phyloP scores from a whole-genome alignment of 768 basidiomycete genomes.

The Austroboletus festivus region DNA sequence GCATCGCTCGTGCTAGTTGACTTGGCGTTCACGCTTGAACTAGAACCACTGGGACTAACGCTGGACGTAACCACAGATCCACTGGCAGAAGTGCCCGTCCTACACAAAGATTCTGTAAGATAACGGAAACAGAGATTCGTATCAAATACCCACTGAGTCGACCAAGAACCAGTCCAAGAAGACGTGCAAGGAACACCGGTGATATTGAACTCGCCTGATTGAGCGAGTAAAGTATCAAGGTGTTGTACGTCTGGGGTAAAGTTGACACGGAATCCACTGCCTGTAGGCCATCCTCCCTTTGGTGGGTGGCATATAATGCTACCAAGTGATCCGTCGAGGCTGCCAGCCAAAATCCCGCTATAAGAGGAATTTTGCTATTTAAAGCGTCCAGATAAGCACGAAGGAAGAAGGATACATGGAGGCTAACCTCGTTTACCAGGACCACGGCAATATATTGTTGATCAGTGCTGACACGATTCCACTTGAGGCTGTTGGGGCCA shows the following conservation, averaged over 20 bases:
- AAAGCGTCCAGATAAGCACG: conserved; percentile 1
- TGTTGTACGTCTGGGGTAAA: conserved; percentile 50
- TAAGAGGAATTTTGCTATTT: conserved; percentile 34
- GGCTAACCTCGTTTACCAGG: conserved; percentile 58
- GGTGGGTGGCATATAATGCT: conserved; percentile 48
- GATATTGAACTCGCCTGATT: conserved; percentile 64
- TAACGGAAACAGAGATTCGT: background rate
- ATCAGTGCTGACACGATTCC: conserved; percentile 68
- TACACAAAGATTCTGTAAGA: conserved; percentile 4
- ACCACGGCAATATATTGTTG: conserved; percentile 63
- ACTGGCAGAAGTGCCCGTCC: conserved; percentile 4
- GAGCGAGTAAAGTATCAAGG: conserved; percentile 59
- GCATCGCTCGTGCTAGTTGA: conserved; percentile 33
- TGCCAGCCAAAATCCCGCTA: conserved; percentile 51
- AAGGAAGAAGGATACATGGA: background rate
- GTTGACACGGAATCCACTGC: conserved; percentile 67
- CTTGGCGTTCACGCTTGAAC: conserved; percentile 24
- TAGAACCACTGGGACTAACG: conserved; percentile 23
- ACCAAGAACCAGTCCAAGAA: conserved; percentile 16
- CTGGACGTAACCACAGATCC: background rate
- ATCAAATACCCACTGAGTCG: conserved; percentile 15
- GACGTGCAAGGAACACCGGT: conserved; percentile 19
- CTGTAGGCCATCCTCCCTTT: conserved; percentile 61
- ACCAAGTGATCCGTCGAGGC: conserved; percentile 48
- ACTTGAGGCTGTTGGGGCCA: conserved; percentile 52